A percentile compares a stretch with the other conserved stretches of the same genome.
phyloP scores from a whole-genome alignment of 345 rosid genomes.

The Triadica sebifera region DNA sequence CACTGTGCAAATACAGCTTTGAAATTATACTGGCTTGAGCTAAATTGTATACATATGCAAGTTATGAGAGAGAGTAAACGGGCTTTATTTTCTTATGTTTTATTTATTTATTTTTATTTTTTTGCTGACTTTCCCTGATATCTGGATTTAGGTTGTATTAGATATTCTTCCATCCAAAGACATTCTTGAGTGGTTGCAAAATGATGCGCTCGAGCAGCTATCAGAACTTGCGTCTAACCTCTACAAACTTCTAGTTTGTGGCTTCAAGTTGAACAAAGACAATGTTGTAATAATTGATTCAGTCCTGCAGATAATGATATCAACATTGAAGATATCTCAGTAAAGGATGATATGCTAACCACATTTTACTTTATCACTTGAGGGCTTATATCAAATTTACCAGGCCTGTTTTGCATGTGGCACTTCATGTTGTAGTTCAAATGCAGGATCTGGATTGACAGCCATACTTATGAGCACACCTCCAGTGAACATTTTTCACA shows the following conservation, averaged over 20 bases:
- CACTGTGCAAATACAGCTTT: not conserved
- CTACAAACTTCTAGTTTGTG: slow-evolving; percentile 50
- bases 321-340: slow-evolving; percentile 66
- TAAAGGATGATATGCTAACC: slow-evolving; percentile 69
- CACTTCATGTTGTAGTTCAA: slow-evolving; percentile 31
- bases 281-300: slow-evolving; percentile 39
- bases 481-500: slow-evolving; percentile 48
- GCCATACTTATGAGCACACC: slow-evolving; percentile 71
- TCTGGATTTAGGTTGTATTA: slow-evolving; percentile 48
- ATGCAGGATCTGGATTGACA: slow-evolving; percentile 57
- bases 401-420: slow-evolving; percentile 38
- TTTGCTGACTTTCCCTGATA: slow-evolving; percentile 10
- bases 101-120: not conserved
- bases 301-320: slow-evolving; percentile 46
- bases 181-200: slow-evolving; percentile 64
- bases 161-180: slow-evolving; percentile 49
- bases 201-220: slow-evolving; percentile 70
- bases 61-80: not conserved
- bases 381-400: slow-evolving; percentile 57
- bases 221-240: slow-evolving; percentile 63
- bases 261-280: slow-evolving; percentile 40
- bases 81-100: no score
- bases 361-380: slow-evolving; percentile 63
- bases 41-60: not conserved
- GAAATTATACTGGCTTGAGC: not conserved